A percentile compares a stretch with the other conserved stretches of the same genome.
Conservation (phyloP, 352 stramenopile species). For the Pythium biforme region DNA sequence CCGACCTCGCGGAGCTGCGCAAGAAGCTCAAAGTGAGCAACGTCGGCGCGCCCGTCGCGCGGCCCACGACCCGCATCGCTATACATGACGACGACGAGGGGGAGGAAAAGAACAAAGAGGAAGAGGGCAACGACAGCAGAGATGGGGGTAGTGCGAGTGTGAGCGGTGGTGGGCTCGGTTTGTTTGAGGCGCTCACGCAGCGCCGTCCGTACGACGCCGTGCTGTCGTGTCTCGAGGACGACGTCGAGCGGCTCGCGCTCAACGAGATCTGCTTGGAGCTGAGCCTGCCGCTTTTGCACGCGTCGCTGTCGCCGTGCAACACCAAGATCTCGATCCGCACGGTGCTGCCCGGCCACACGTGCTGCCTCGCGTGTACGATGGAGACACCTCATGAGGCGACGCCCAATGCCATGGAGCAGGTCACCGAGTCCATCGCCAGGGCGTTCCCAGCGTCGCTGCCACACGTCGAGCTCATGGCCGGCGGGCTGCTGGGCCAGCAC, state of each 20-base stretch:
- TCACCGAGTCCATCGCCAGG: constrained; percentile 34
- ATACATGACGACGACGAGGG: background rate
- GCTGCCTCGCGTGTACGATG: constrained; percentile 38
- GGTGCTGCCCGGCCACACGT: constrained; percentile 40
- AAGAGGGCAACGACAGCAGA: background rate
- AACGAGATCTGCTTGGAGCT: constrained; percentile 46
- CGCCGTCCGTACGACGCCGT: constrained; percentile 42
- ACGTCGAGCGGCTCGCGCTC: constrained; percentile 23
- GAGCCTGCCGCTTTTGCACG: constrained; percentile 40
- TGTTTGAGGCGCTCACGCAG: constrained; percentile 43
- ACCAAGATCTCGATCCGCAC: constrained; percentile 26
- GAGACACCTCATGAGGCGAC: background rate
- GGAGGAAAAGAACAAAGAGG: background rate
- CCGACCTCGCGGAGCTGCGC: constrained; percentile 35
- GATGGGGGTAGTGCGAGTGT: background rate
- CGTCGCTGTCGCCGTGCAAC: constrained; percentile 31
- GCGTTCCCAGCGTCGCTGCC: constrained; percentile 38
- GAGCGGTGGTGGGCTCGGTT: constrained; percentile 14
- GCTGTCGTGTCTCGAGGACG: constrained; percentile 34
- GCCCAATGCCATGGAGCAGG: constrained; percentile 26
- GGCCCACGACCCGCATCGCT: background rate
- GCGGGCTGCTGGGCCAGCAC: constrained; percentile 32
- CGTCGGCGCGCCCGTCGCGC: constrained; percentile 7
- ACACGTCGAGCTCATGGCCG: constrained; percentile 37
- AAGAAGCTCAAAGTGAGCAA: constrained; percentile 39